phyloP scores from a whole-genome alignment of 768 basidiomycete species.

The Lactifluus rugatus region DNA sequence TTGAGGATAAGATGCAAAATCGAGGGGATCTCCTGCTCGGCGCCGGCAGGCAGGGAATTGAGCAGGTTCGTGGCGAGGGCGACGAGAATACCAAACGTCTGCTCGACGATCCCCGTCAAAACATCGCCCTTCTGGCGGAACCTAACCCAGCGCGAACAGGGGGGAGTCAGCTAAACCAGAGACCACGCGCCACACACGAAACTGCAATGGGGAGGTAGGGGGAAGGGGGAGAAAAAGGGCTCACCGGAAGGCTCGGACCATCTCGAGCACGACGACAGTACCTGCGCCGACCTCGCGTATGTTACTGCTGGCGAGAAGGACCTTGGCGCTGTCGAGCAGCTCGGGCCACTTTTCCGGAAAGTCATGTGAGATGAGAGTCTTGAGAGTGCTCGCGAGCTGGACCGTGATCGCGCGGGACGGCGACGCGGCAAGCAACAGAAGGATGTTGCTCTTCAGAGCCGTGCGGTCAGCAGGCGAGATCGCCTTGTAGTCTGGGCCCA shows the following conservation, averaged over 20 bases:
- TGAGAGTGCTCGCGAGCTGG: constrained; percentile 66
- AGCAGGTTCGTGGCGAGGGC: constrained; percentile 65
- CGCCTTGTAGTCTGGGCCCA: constrained; percentile 50
- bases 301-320: constrained; percentile 50
- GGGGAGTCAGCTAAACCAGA: not conserved
- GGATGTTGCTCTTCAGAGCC: constrained; percentile 56
- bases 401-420: constrained; percentile 59
- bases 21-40: constrained; percentile 62
- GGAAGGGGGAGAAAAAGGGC: constrained; percentile 18
- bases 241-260: constrained; percentile 66
- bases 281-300: constrained; percentile 74
- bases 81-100: constrained; percentile 68
- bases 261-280: constrained; percentile 67
- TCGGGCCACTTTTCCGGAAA: constrained; percentile 71
- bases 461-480: constrained; percentile 63
- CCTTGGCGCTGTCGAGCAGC: constrained; percentile 57
- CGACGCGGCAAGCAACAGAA: constrained; percentile 60
- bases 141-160: constrained; percentile 28
- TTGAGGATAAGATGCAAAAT: constrained; percentile 85
- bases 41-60: constrained; percentile 46
- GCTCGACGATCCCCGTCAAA: constrained; percentile 46
- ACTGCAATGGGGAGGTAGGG: too few species aligned
- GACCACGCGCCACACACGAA: not conserved
- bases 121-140: constrained; percentile 59
- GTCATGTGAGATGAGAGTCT: constrained; percentile 64